Evolutionary conservation across 2,329 filamentous ascomycete genomes (phyloP).

Genomic region (Monilinia laxa): DNA sequence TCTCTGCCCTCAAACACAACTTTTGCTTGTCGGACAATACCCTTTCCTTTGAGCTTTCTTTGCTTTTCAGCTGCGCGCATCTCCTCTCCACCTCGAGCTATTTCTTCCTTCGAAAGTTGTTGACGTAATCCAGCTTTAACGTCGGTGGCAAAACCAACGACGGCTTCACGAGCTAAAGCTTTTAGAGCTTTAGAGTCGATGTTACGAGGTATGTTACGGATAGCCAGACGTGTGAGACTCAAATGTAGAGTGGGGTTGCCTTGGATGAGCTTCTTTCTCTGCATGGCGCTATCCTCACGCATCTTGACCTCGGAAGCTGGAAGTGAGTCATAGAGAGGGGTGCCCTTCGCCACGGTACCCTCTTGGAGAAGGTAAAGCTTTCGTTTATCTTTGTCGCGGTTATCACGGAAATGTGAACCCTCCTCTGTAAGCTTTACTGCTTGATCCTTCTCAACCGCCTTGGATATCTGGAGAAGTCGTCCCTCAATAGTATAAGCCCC

Average conservation of each 20-base stretch:
- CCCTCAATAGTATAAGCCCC: conserved; percentile 90
- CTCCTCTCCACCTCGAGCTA: conserved; percentile 72
- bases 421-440: conserved; percentile 73
- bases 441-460: conserved; percentile 80
- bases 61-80: conserved; percentile 78
- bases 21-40: conserved; percentile 88
- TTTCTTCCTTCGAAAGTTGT: conserved; percentile 86
- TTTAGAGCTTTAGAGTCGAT: conserved; percentile 87
- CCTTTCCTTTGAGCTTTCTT: conserved; percentile 79
- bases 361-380: conserved; percentile 85
- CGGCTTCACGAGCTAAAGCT: conserved; percentile 82
- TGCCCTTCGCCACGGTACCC: conserved; percentile 76
- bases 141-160: conserved; percentile 90
- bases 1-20: conserved; percentile 87
- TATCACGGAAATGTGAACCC: conserved; percentile 60
- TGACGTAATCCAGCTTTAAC: conserved; percentile 75
- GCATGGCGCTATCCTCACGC: conserved; percentile 80
- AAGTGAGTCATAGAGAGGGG: conserved; percentile 73
- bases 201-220: conserved; percentile 86
- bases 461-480: conserved; percentile 78
- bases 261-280: conserved; percentile 88
- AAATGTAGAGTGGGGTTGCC: conserved; percentile 86
- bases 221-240: conserved; percentile 82
- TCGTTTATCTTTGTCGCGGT: conserved; percentile 81
- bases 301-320: conserved; percentile 79